Base-by-base conservation (phyloP, 345 rosid species). In the Excoecaria agallocha region DNA sequence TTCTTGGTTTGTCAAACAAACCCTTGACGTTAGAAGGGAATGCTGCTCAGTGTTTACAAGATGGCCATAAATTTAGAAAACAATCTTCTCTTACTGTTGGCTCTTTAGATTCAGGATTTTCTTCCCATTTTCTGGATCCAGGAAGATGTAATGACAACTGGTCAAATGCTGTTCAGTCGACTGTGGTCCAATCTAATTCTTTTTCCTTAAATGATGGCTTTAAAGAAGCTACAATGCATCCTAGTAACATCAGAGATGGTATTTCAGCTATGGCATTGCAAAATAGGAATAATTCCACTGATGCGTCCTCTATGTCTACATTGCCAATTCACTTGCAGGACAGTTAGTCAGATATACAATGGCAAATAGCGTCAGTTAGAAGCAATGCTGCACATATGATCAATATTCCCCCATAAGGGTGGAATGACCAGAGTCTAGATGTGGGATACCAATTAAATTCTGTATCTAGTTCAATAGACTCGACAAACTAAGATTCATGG, bases 101-200 rank as follows among this genome's bases (percentile, higher is more conserved):
- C 39, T 50, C 80, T 1, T 74, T 80, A 64, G 80, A 77, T 71
- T 55, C 81, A 12, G 79, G 78, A 56, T 76, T 75, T 69, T 58
- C 86, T 64, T 67, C 89, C 39, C 69, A 78, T 84, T 66, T 80
- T 60, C 69, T 78, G 25, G 84, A 86, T 74, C 85, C 77, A 7
- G 66, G 77, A 70, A 83, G 80, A 84, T 79, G 81, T 70, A 73
- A 74, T 69, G 91, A 83, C 43, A 85, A 73, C 76, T 89, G 91
- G 93, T 76, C 89, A 60, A 83, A 77, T 50, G 73, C 85, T 69
- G 72, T 85, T 68, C 87, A 81, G 72, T 84, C 86, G 5, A 80
- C 87, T 1, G 71, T 60, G 43, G 71, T 76, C 64, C 83, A 80
- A n/a, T 72, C 87, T 37, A 77, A 69, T 79, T 82, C 82, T 65